A percentile compares a stretch with the other conserved stretches of the same genome.
These are phyloP conservation scores for Schrenkiella parvula DNA, from an alignment of 345 rosid species.

Conservation along the genomic window DNA sequence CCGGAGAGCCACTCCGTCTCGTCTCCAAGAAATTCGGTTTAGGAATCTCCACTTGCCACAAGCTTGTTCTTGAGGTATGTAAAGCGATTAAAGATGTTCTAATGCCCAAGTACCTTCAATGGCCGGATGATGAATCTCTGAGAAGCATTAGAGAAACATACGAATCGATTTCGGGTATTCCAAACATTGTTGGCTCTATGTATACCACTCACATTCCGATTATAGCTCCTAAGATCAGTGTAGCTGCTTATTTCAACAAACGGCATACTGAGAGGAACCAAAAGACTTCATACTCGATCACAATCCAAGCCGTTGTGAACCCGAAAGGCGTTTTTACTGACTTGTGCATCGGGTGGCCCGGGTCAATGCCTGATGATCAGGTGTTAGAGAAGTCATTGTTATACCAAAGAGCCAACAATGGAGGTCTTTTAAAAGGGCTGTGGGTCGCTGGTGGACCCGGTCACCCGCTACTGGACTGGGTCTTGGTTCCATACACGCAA, in stretches of 20 bases:
- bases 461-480: conserved; percentile 73
- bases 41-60: conserved; percentile 82
- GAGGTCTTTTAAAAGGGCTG: conserved; percentile 48
- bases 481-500: conserved; percentile 71
- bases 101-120: conserved; percentile 74
- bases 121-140: conserved; percentile 65
- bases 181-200: conserved; percentile 71
- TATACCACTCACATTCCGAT: conserved; percentile 82
- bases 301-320: conserved; percentile 70
- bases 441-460: conserved; percentile 76
- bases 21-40: conserved; percentile 75
- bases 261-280: conserved; percentile 76
- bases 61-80: conserved; percentile 74
- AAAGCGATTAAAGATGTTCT: conserved; percentile 63
- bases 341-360: conserved; percentile 91
- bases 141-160: conserved; percentile 41
- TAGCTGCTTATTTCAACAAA: conserved; percentile 73
- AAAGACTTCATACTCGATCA: conserved; percentile 68
- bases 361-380: conserved; percentile 78
- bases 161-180: conserved; percentile 57
- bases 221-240: conserved; percentile 74
- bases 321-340: conserved; percentile 70
- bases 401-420: conserved; percentile 65
- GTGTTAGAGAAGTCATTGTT: conserved; percentile 74
- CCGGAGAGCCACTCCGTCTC: conserved; percentile 68